Evolutionary conservation across 305 asterid species (phyloP).

Genomic region (Fraxinus paxiana): DNA sequence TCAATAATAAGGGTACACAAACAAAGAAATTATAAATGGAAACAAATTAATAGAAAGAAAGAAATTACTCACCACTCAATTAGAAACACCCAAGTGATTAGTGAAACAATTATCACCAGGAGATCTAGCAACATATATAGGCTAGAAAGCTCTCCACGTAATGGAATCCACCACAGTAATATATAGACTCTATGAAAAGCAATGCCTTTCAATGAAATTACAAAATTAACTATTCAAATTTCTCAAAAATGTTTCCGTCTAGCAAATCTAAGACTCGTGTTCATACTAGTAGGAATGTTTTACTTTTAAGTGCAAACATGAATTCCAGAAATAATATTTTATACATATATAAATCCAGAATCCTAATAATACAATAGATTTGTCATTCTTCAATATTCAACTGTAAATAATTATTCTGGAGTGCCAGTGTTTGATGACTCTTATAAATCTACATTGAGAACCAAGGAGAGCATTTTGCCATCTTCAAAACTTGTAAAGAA

Average conservation of each 20-base stretch:
- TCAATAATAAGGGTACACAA: background rate
- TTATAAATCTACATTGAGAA: background rate
- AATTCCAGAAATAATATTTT: background rate
- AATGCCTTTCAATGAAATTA: background rate
- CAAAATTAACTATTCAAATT: background rate
- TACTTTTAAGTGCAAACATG: background rate
- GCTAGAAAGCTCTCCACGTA: background rate
- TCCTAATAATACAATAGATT: background rate
- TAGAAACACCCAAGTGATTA: background rate
- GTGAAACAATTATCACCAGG: background rate
- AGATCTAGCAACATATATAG: background rate
- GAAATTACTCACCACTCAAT: background rate
- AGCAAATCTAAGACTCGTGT: background rate
- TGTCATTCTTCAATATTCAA: background rate
- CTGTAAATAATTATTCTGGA: background rate
- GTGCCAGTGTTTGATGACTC: background rate
- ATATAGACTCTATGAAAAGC: background rate
- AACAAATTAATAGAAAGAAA: background rate
- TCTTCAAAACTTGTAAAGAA: background rate
- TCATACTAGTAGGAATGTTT: background rate
- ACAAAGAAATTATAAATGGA: background rate
- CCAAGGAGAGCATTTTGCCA: background rate
- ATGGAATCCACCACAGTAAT: background rate
- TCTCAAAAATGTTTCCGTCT: background rate
- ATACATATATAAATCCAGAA: background rate